Evolutionary conservation across 257 asterid genomes (phyloP), one percentile per base, ranked within the genome.

Genomic region (Salvia splendens): DNA sequence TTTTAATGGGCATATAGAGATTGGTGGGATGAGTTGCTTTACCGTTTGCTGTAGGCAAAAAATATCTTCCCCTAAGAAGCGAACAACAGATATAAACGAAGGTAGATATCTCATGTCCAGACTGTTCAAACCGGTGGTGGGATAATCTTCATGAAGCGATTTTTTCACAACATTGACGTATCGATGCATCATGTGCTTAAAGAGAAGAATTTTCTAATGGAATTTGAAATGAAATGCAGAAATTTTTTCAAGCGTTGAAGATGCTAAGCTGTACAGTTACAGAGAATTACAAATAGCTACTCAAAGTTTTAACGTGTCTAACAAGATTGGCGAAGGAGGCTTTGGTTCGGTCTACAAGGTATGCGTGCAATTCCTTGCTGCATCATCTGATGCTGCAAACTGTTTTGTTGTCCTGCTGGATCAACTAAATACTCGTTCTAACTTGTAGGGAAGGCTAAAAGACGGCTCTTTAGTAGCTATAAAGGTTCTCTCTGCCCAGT

Each of bases 291-390:
- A 59, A 58, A 51, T 40, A 14, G 97, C 98, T 2, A 87, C 98
- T 1, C 82, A 75, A 33, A 78, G 89, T 68, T 92, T 89, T 69
- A 79, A 77, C 30, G 72, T 64, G 24, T 59, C 75, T 24, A 92
- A 89, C 61, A 89, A 84, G 83, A 86, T 92, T 20, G 98, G 98
- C n/a, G 69, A 73, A 79, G 97, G 98, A 53, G 98, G 98, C 20
- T 89, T 92, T 66, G 98, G 98, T 77, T 81, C 87, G 1, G 96
- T 92, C 42, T 92, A 79, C 84, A 89, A 87, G 95, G 97, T 89
- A 80, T 49, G 60, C 33, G 9, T 12, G 14, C 28, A 28, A 65
- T 57, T 61, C 61, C 12, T 63, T 12, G 16, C 3, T 50, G 47
- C 48, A 58, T 47, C 68, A 61, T 57, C 45, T 79, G 28, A 61